Conservation (phyloP, 441 rosid genomes). For the Jatropha multifida region DNA sequence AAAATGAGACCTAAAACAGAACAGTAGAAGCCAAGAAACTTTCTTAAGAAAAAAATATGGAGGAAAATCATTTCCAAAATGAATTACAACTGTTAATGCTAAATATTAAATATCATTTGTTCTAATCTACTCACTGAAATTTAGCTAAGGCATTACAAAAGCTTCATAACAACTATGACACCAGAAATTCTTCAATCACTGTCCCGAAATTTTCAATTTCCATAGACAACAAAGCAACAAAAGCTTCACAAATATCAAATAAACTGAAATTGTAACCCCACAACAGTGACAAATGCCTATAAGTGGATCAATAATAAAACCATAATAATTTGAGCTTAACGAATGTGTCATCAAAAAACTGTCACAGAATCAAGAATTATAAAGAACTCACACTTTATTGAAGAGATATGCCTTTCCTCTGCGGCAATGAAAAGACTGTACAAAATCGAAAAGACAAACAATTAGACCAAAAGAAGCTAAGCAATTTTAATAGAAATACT, state of each 20-base stretch:
- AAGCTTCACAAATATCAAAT: not conserved
- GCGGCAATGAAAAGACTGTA: slow-evolving; percentile 69
- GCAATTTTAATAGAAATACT: not conserved
- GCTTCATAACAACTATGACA: not conserved
- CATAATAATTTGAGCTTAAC: not conserved
- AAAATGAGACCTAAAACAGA: not conserved
- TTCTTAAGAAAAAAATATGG: not conserved
- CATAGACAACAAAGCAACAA: not conserved
- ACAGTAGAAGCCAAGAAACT: not conserved
- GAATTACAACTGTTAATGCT: not conserved
- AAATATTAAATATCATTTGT: too few species aligned
- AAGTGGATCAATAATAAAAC: not conserved
- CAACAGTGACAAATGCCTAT: not conserved
- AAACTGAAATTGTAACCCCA: not conserved
- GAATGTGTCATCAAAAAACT: not conserved
- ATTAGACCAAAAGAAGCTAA: not conserved
- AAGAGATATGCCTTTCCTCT: slow-evolving; percentile 92
- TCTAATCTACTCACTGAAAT: not conserved
- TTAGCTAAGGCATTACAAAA: not conserved
- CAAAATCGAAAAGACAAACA: slow-evolving; percentile 16
- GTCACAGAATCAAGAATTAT: slow-evolving; percentile 4
- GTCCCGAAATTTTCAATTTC: not conserved
- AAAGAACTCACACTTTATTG: slow-evolving; percentile 65
- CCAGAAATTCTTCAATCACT: not conserved
- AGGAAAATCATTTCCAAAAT: not conserved